These are phyloP conservation scores for Colletotrichum cereale DNA, from an alignment of 2,329 filamentous ascomycete genomes.

Conservation along the genomic window DNA sequence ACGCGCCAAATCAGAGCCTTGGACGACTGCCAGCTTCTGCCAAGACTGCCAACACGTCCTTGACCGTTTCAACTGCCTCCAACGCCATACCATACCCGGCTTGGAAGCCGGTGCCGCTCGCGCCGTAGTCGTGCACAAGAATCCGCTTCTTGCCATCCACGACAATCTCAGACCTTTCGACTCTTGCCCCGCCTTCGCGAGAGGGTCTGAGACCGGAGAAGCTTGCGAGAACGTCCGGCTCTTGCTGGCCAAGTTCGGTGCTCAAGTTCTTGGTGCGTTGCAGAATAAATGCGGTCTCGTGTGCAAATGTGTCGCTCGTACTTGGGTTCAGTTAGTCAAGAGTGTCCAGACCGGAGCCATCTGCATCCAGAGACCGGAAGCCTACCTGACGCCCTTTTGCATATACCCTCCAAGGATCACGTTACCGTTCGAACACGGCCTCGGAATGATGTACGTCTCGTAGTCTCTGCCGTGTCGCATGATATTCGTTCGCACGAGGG, in stretches of 20 bases:
- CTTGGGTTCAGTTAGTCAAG: not conserved
- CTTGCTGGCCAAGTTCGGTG: constrained; percentile 43
- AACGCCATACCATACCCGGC: constrained; percentile 56
- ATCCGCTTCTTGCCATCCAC: constrained; percentile 44
- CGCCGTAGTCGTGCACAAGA: constrained; percentile 59
- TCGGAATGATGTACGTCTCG: constrained; percentile 57
- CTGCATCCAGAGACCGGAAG: not conserved
- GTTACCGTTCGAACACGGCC: constrained; percentile 52
- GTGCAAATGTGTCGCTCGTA: constrained; percentile 35
- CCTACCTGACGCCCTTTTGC: constrained; percentile 51
- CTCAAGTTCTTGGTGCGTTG: constrained; percentile 49
- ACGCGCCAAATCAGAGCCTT: not conserved
- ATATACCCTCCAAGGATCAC: constrained; percentile 56
- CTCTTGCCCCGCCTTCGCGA: constrained; percentile 56
- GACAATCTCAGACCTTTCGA: constrained; percentile 54
- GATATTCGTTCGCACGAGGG: constrained; percentile 49
- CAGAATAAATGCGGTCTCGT: constrained; percentile 55
- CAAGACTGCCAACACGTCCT: constrained; percentile 44
- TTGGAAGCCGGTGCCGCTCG: constrained; percentile 60
- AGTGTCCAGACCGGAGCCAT: too few relatives aligned
- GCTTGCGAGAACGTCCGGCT: constrained; percentile 49
- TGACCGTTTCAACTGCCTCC: constrained; percentile 49
- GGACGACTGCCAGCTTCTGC: too few relatives aligned
- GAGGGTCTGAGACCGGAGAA: constrained; percentile 52
- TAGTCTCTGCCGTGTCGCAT: constrained; percentile 56